Percentiles rank a stretch among this genome's conserved stretches.
Evolutionary conservation across 495 filamentous ascomycete genomes (phyloP).

Genomic region (Lepraria neglecta): DNA sequence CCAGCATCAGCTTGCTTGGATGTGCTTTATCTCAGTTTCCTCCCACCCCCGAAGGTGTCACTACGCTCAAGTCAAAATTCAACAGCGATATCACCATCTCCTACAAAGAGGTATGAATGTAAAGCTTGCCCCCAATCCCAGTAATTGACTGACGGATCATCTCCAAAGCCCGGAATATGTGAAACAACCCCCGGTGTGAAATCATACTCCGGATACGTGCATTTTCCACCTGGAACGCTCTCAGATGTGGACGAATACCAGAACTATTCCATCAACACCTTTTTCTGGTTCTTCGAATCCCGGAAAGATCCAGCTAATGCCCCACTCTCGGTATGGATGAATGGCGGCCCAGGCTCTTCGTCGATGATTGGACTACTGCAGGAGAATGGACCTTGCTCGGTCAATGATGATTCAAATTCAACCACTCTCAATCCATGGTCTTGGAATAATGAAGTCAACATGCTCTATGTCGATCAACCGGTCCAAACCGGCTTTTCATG

Average conservation of each 20-base stretch:
- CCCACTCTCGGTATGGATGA: conserved; percentile 50
- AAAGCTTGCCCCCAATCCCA: not conserved
- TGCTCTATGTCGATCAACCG: conserved; percentile 57
- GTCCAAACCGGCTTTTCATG: conserved; percentile 59
- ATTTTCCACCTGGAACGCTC: conserved; percentile 38
- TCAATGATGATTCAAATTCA: conserved; percentile 47
- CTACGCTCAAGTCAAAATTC: conserved; percentile 50
- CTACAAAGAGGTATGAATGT: conserved; percentile 52
- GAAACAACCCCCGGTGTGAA: conserved; percentile 47
- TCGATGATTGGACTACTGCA: conserved; percentile 58
- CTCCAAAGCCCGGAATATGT: conserved; percentile 41
- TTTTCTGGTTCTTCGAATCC: conserved; percentile 50
- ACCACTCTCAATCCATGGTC: conserved; percentile 44
- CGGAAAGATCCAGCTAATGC: conserved; percentile 45
- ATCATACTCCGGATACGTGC: conserved; percentile 42
- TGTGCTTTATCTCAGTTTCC: conserved; percentile 45
- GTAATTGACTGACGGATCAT: not conserved
- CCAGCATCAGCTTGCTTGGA: not conserved
- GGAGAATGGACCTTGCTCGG: conserved; percentile 58
- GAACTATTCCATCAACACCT: conserved; percentile 41
- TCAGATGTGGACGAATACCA: conserved; percentile 34
- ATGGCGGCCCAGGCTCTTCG: conserved; percentile 52
- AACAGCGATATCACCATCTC: conserved; percentile 54
- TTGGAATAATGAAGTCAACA: conserved; percentile 41
- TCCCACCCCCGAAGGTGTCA: conserved; percentile 47